Evolutionary conservation across 345 rosid species (phyloP), one percentile per base, ranked within the genome.

Genomic region (Salix purpurea): DNA sequence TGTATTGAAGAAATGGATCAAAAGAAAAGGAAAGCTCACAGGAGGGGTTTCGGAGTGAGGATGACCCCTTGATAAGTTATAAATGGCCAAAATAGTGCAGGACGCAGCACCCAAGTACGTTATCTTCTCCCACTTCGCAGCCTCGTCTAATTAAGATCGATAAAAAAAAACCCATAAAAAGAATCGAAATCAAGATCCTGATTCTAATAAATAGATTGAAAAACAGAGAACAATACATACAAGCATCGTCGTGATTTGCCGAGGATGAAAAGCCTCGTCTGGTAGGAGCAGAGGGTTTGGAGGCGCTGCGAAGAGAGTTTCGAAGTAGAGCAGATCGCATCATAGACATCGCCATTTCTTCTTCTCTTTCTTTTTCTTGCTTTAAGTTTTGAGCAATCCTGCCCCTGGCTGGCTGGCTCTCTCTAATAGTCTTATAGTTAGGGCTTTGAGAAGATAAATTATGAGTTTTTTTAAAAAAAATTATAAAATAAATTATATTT

Each of bases 71-170:
- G 98, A 91, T 68, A 96, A 86, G 75, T 66, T 82, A 74, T 80
- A 86, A 64, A 72, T 18, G 0, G 91, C 90, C 70, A 96, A 64
- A 32, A 77, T 54, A n/a, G 89, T 85, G 89, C 99, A 96, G 5
- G 89, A 32, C 61, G 82, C 91, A 70, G 88, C 84, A 21, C 96
- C 99, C 24, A 88, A 19, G 78, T 90, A 90, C 0, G 98, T 89
- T 61, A 96, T 93, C 90, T 90, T 93, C 92, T 93, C 92, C 99
- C 99, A 96, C 40, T 96, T 96, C 0, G 90, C 96, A 8, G 91
- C 87, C 83, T 93, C 99, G 78, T 79, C 99, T 93, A 81, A 66
- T 1, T 11, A 34, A 30, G 64, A 71, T n/a, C 21, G 67, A 67
- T 26, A 24, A 34, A 4, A 44, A 44, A 0, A 48, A 69, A 42